Evolutionary conservation across 495 filamentous ascomycete species (phyloP).

Genomic region (Aspergillus avenaceus): DNA sequence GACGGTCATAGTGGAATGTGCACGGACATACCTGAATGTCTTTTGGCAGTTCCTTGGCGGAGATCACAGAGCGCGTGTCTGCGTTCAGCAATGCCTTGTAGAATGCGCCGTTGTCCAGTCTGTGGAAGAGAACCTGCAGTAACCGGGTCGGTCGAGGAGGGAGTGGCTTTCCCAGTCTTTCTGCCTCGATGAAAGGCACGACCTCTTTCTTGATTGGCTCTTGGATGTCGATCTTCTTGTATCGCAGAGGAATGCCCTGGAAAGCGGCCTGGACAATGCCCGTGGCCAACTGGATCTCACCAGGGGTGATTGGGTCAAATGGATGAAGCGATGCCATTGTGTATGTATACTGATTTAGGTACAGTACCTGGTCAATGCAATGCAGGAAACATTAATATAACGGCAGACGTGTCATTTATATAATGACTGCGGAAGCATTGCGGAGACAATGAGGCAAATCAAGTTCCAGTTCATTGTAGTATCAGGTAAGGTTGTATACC

Average conservation of each 20-base stretch:
- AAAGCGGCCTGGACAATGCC: constrained; percentile 38
- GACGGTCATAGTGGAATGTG: too few relatives aligned
- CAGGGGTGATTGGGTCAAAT: constrained; percentile 39
- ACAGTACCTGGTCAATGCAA: too few relatives aligned
- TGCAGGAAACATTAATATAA: too few relatives aligned
- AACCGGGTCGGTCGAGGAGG: constrained; percentile 35
- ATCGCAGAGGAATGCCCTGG: constrained; percentile 35
- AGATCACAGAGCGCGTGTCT: constrained; percentile 36
- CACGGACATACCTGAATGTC: constrained; percentile 30
- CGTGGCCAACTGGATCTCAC: constrained; percentile 38
- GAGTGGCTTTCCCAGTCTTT: constrained; percentile 28
- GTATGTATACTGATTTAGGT: too few relatives aligned
- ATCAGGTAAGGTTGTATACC: background rate
- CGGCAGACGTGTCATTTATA: too few relatives aligned
- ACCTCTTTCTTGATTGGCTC: constrained; percentile 41
- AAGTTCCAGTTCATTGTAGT: background rate
- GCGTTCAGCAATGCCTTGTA: constrained; percentile 41
- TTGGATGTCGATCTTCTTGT: constrained; percentile 44
- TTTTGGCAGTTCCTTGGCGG: constrained; percentile 36
- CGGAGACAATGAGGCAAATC: background rate
- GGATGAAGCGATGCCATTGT: constrained; percentile 26
- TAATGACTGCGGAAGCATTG: too few relatives aligned
- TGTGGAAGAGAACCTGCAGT: constrained; percentile 37
- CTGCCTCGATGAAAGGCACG: constrained; percentile 39
- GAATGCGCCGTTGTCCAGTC: constrained; percentile 38